phyloP scores from a whole-genome alignment of 116 monocot species.

The Zostera marina region DNA sequence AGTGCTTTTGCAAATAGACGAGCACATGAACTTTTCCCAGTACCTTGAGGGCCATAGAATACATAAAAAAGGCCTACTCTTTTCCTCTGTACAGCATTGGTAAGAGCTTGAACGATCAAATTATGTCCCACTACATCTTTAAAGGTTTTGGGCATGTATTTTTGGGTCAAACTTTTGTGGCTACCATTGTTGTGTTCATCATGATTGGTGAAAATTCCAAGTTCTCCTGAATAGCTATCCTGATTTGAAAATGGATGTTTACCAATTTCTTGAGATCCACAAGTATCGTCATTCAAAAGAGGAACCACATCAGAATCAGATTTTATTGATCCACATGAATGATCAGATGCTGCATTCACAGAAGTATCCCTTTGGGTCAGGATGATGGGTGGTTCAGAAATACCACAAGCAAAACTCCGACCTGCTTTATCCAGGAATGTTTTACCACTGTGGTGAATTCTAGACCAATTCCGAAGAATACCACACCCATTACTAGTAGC shows the following conservation, averaged over 20 bases:
- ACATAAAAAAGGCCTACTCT: constrained; percentile 78
- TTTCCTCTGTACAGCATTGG: constrained; percentile 64
- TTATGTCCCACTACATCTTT: constrained; percentile 80
- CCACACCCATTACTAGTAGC: constrained; percentile 67
- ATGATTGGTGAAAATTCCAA: constrained; percentile 31
- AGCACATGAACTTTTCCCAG: constrained; percentile 88
- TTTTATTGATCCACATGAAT: constrained; percentile 28
- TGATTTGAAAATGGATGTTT: constrained; percentile 14
- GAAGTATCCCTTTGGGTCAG: constrained; percentile 21
- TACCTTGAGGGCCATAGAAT: constrained; percentile 89
- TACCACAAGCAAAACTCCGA: constrained; percentile 69
- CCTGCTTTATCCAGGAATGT: constrained; percentile 69
- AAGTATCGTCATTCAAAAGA: constrained; percentile 45
- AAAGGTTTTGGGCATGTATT: constrained; percentile 78
- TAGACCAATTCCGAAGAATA: constrained; percentile 93
- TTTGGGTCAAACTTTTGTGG: constrained; percentile 56
- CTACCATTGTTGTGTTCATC: constrained; percentile 24
- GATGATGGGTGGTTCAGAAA: constrained; percentile 23
- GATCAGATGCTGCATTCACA: constrained; percentile 23
- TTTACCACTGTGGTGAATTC: constrained; percentile 77
- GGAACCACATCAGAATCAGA: constrained; percentile 69
- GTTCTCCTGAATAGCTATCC: constrained; percentile 51
- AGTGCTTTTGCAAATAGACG: constrained; percentile 82
- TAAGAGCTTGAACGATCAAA: constrained; percentile 82
- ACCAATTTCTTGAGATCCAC: constrained; percentile 28